phyloP scores from a whole-genome alignment of 2,329 filamentous ascomycete species.

The Nemania sp. region DNA sequence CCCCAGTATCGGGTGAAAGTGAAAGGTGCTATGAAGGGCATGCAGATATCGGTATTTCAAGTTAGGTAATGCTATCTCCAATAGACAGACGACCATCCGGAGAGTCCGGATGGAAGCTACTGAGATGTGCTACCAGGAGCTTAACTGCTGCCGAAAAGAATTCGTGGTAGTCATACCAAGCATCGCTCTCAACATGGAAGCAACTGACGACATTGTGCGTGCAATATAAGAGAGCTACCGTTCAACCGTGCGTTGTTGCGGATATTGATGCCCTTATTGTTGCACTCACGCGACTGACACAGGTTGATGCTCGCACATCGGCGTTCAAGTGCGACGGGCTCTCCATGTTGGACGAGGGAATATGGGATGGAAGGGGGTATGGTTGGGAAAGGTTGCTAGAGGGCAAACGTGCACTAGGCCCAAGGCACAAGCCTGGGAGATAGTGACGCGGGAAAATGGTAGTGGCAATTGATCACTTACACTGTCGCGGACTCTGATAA shows the following conservation, averaged over 20 bases:
- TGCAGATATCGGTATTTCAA: not conserved
- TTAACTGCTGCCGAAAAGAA: too few species aligned
- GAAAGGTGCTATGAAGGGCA: not conserved
- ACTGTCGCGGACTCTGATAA: slow-evolving; percentile 82
- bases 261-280: not conserved
- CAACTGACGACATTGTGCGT: not conserved
- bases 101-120: not conserved
- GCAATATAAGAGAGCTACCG: not conserved
- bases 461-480: slow-evolving; percentile 66
- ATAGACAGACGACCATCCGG: not conserved
- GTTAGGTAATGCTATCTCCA: not conserved
- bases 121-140: not conserved
- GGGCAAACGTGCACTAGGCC: not conserved
- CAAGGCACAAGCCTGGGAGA: not conserved
- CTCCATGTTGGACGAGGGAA: not conserved
- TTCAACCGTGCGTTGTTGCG: not conserved
- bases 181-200: not conserved
- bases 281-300: not conserved
- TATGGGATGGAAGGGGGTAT: not conserved
- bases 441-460: not conserved
- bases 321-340: slow-evolving; percentile 1
- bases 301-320: not conserved
- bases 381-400: not conserved
- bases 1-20: not conserved
- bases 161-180: not conserved